Percentiles rank a stretch among this genome's conserved stretches.
Evolutionary conservation across 805 yeast genomes (phyloP).

Genomic region (Wickerhamomyces alni): DNA sequence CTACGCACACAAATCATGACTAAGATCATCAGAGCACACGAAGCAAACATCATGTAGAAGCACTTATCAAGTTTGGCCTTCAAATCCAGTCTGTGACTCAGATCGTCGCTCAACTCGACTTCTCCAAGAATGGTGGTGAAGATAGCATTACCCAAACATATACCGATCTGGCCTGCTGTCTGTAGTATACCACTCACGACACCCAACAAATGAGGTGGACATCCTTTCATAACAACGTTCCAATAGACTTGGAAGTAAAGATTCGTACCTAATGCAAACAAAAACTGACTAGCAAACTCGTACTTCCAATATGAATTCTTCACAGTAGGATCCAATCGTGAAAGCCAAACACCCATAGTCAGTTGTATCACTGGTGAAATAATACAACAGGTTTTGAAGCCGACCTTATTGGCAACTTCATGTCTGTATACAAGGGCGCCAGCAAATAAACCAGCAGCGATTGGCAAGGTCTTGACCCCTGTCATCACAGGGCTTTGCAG

Average conservation of each 20-base stretch:
- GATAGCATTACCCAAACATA: slow-evolving; percentile 25
- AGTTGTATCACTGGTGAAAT: slow-evolving; percentile 11
- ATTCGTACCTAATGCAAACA: slow-evolving; percentile 24
- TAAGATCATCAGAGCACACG: not conserved
- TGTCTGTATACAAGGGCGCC: not conserved
- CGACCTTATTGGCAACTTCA: not conserved
- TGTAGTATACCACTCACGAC: slow-evolving; percentile 31
- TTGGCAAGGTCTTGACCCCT: not conserved
- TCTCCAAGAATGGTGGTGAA: slow-evolving; percentile 24
- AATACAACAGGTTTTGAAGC: slow-evolving; percentile 8
- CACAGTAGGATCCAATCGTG: slow-evolving; percentile 14
- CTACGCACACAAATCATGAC: not conserved
- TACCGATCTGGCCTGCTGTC: slow-evolving; percentile 30
- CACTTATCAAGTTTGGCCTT: slow-evolving; percentile 5
- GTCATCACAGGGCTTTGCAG: not conserved
- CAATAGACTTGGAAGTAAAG: slow-evolving; percentile 29
- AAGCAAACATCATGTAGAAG: slow-evolving; percentile 7
- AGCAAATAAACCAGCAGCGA: slow-evolving; percentile 6
- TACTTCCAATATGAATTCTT: slow-evolving; percentile 25
- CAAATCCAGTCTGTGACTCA: slow-evolving; percentile 1
- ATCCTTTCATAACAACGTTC: slow-evolving; percentile 24
- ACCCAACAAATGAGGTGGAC: slow-evolving; percentile 35
- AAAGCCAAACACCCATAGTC: slow-evolving; percentile 20
- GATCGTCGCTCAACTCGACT: slow-evolving; percentile 1
- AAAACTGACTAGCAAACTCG: slow-evolving; percentile 21